Percentiles rank a stretch among this genome's conserved stretches.
Conservation (phyloP, 2,329 filamentous ascomycete genomes). For the Ophiosphaerella korrae region DNA sequence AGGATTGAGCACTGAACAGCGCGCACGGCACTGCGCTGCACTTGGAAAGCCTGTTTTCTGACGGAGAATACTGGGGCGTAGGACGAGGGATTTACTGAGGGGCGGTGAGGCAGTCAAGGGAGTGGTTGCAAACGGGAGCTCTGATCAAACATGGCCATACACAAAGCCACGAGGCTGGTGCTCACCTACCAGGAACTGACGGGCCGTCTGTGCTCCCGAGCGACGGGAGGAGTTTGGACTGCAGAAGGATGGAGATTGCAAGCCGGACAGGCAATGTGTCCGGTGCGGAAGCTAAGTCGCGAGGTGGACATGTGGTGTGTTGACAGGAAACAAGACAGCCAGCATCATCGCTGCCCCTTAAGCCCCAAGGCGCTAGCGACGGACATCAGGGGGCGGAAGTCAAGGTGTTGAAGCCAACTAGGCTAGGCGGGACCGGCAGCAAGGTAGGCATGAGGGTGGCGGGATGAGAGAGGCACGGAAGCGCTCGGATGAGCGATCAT, state of each 20-base stretch:
- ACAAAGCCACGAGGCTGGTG: constrained; percentile 1
- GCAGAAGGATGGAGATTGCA: not conserved
- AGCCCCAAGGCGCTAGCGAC: constrained; percentile 19
- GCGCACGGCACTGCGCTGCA: not conserved
- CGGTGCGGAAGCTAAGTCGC: constrained; percentile 8
- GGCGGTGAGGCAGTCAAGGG: no score
- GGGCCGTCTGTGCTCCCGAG: constrained; percentile 7
- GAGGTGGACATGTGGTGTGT: constrained; percentile 1
- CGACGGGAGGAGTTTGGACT: no score
- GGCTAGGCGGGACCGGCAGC: not conserved
- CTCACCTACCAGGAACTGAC: not conserved
- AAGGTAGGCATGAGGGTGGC: no score
- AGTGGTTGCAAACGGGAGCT: no score
- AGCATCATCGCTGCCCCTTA: constrained; percentile 10
- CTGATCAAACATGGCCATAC: not conserved
- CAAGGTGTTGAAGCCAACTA: not conserved
- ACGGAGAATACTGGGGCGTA: no score
- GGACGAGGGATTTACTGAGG: no score
- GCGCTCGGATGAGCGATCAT: not conserved
- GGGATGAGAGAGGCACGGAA: not conserved
- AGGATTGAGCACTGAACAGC: not conserved
- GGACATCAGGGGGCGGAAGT: constrained; percentile 3
- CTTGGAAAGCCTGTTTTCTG: no score
- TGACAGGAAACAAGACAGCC: constrained; percentile 21
- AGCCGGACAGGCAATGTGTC: constrained; percentile 6